These are phyloP conservation scores for Clavispora fructus DNA, from an alignment of 805 yeast species.

Conservation along the genomic window DNA sequence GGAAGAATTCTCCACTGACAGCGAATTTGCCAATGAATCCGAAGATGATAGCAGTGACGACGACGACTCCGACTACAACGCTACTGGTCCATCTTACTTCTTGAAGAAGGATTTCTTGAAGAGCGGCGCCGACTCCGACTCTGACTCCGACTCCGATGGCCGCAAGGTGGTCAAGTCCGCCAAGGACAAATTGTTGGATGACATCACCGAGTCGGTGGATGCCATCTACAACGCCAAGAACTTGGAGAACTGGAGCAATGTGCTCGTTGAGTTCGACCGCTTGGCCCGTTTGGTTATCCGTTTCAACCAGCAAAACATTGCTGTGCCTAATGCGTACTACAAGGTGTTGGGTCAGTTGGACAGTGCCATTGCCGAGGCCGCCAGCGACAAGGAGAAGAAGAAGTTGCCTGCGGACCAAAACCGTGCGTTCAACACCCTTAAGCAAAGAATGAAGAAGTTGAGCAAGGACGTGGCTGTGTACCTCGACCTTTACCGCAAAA, in stretches of 20 bases:
- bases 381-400: slow-evolving; percentile 51
- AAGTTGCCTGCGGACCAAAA: slow-evolving; percentile 78
- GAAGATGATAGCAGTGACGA: slow-evolving; percentile 17
- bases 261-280: slow-evolving; percentile 73
- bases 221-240: slow-evolving; percentile 64
- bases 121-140: slow-evolving; percentile 33
- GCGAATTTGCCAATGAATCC: slow-evolving; percentile 47
- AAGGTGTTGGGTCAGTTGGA: slow-evolving; percentile 68
- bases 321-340: slow-evolving; percentile 68
- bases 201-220: slow-evolving; percentile 62
- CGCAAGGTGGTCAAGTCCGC: slow-evolving; percentile 88
- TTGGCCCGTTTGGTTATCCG: slow-evolving; percentile 61
- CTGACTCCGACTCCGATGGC: slow-evolving; percentile 60
- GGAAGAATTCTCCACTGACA: slow-evolving; percentile 39
- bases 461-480: slow-evolving; percentile 61
- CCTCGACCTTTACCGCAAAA: slow-evolving; percentile 54
- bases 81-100: slow-evolving; percentile 49
- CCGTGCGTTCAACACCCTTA: slow-evolving; percentile 79
- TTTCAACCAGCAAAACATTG: slow-evolving; percentile 70
- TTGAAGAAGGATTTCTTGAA: slow-evolving; percentile 47
- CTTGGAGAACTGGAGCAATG: slow-evolving; percentile 74
- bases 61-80: slow-evolving; percentile 33
- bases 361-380: slow-evolving; percentile 51
- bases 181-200: slow-evolving; percentile 87
- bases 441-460: slow-evolving; percentile 82